Percentiles rank a stretch among this genome's conserved stretches.
Evolutionary conservation across 2,329 filamentous ascomycete species (phyloP).

Genomic region (Pochonia chlamydosporia): DNA sequence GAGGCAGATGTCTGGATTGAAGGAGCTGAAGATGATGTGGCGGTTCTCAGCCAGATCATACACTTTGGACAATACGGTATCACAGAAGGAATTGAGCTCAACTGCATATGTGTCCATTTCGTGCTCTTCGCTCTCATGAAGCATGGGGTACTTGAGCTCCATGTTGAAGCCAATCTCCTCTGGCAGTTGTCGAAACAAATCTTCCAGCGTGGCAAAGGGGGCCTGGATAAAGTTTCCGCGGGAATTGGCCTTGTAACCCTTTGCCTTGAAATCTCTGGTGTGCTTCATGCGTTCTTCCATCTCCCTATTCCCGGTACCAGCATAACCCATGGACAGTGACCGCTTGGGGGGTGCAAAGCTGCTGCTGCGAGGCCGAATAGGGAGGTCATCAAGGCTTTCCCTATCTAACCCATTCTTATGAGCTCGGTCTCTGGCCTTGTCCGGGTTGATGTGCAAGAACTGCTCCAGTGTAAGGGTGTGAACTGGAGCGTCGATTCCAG

Average conservation of each 20-base stretch:
- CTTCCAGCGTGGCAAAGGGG: conserved; percentile 90
- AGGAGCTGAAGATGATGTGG: conserved; percentile 96
- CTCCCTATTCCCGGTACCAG: conserved; percentile 30
- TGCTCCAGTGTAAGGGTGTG: conserved; percentile 93
- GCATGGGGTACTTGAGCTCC: conserved; percentile 98
- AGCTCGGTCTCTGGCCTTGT: conserved; percentile 28
- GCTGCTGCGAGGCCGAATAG: conserved; percentile 23
- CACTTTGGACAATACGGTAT: conserved; percentile 83
- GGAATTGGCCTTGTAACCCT: conserved; percentile 93
- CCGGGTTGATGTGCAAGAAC: conserved; percentile 79
- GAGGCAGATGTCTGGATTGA: conserved; percentile 95
- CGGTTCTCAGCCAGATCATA: conserved; percentile 77
- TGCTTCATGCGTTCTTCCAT: conserved; percentile 90
- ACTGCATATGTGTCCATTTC: conserved; percentile 96
- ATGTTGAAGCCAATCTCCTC: conserved; percentile 91
- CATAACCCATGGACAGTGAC: conserved; percentile 50
- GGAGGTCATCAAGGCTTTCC: conserved; percentile 3
- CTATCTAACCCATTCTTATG: not conserved
- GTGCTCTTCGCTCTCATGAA: conserved; percentile 89
- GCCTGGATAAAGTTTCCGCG: conserved; percentile 93
- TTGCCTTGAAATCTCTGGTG: conserved; percentile 87
- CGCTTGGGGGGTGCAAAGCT: conserved; percentile 37
- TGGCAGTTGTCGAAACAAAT: conserved; percentile 82
- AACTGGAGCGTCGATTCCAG: conserved; percentile 92
- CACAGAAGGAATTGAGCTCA: conserved; percentile 93